These are phyloP conservation scores for Labyrinthula sp. DNA, from an alignment of 352 stramenopile species.

Conservation along the genomic window DNA sequence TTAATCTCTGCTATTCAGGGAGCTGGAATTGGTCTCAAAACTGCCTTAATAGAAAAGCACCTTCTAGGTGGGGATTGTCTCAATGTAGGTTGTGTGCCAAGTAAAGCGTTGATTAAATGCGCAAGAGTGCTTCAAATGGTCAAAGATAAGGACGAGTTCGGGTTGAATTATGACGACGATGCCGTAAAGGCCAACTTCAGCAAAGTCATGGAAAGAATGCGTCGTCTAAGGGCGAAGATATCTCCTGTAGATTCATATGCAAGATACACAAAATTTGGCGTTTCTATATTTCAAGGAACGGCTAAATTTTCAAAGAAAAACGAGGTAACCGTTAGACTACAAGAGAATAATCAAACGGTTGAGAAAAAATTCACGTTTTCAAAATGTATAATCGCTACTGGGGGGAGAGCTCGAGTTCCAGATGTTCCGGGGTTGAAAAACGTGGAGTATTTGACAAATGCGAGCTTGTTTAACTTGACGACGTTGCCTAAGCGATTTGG, in stretches of 20 bases:
- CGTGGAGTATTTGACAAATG: conserved; percentile 40
- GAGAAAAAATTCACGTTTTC: conserved; percentile 42
- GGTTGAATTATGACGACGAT: conserved; percentile 43
- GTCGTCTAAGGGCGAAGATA: conserved; percentile 42
- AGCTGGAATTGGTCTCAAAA: conserved; percentile 24
- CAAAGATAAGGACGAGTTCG: conserved; percentile 33
- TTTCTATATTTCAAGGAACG: conserved; percentile 43
- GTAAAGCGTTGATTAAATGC: conserved; percentile 45
- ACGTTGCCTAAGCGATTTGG: conserved; percentile 43
- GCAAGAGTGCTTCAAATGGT: conserved; percentile 13
- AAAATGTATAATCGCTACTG: conserved; percentile 50
- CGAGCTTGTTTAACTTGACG: conserved; percentile 52
- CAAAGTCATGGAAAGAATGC: conserved; percentile 50
- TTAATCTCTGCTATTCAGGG: conserved; percentile 35
- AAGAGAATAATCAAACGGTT: too few species aligned
- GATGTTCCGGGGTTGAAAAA: conserved; percentile 42
- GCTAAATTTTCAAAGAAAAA: conserved; percentile 36
- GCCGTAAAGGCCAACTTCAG: conserved; percentile 44
- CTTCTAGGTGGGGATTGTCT: conserved; percentile 42
- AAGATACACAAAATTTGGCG: conserved; percentile 40
- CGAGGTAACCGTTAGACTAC: conserved; percentile 42
- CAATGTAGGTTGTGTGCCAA: conserved; percentile 56
- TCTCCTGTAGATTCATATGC: conserved; percentile 47
- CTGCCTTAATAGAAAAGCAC: conserved; percentile 30
- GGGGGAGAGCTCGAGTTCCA: conserved; percentile 42